Conservation (phyloP, 257 asterid species). For the Gentiana straminea region DNA sequence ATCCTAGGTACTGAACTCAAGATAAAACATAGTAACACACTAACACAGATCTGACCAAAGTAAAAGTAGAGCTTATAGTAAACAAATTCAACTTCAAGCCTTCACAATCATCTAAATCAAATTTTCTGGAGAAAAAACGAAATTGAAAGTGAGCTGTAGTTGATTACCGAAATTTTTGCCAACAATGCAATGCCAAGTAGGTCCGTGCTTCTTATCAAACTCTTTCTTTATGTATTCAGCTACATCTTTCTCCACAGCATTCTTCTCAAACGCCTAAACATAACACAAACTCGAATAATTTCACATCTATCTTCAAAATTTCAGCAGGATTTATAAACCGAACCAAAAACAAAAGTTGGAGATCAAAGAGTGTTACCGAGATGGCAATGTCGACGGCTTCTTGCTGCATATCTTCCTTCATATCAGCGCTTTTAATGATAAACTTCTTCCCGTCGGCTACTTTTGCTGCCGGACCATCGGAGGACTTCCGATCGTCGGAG, state of each 20-base stretch:
- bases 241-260: constrained; percentile 85
- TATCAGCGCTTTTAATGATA: constrained; percentile 82
- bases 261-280: constrained; percentile 79
- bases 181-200: constrained; percentile 99
- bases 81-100: neutral
- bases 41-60: neutral
- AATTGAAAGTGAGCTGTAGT: neutral
- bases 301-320: constrained; percentile 2
- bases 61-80: too few relatives aligned
- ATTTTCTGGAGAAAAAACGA: neutral
- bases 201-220: constrained; percentile 87
- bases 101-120: neutral
- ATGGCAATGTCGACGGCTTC: constrained; percentile 90
- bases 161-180: constrained; percentile 90
- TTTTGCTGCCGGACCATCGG: constrained; percentile 33
- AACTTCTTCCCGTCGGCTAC: constrained; percentile 46
- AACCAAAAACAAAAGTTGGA: neutral
- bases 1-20: too few relatives aligned
- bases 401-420: constrained; percentile 90
- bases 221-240: constrained; percentile 94
- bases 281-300: neutral
- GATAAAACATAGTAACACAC: neutral
- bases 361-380: constrained; percentile 35
- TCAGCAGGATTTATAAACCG: neutral
- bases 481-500: constrained; percentile 45